Conservation (phyloP, 305 asterid genomes). For the Solanum aculeatissimum region DNA sequence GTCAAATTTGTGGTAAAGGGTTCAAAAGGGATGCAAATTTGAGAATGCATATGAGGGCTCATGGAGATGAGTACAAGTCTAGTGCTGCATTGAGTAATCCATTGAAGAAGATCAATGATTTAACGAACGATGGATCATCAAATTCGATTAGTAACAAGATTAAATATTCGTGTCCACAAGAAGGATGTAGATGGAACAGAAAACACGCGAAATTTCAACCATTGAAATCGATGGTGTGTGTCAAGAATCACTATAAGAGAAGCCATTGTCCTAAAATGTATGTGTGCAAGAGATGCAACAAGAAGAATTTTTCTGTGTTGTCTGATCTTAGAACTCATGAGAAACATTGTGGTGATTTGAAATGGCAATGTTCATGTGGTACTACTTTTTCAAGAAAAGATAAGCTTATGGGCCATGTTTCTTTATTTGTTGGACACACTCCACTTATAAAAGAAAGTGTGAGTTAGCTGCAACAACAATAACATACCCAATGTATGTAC, state of each 20-base stretch:
- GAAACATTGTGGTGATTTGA: constrained; percentile 80
- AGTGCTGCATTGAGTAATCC: constrained; percentile 70
- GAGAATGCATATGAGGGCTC: constrained; percentile 95
- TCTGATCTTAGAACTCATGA: constrained; percentile 78
- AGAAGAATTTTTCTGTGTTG: constrained; percentile 64
- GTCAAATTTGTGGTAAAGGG: constrained; percentile 81
- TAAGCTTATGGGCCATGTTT: constrained; percentile 69
- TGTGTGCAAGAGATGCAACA: constrained; percentile 57
- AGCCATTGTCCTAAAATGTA: constrained; percentile 92
- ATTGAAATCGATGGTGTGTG: constrained; percentile 75
- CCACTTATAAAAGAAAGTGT: constrained; percentile 26
- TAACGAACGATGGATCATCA: not conserved
- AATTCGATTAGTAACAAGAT: constrained; percentile 8
- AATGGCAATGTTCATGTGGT: constrained; percentile 83
- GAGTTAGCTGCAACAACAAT: not conserved
- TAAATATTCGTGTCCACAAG: constrained; percentile 74
- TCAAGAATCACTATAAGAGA: constrained; percentile 78
- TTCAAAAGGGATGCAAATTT: constrained; percentile 88
- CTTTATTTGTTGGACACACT: constrained; percentile 61
- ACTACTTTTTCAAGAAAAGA: constrained; percentile 83
- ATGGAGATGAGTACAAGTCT: constrained; percentile 81
- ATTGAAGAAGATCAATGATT: constrained; percentile 5
- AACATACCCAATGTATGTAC: not conserved
- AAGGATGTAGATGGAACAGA: constrained; percentile 75
- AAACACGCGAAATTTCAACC: constrained; percentile 68